phyloP scores from a whole-genome alignment of 164 flowering plant species.

The Annona squamosa region DNA sequence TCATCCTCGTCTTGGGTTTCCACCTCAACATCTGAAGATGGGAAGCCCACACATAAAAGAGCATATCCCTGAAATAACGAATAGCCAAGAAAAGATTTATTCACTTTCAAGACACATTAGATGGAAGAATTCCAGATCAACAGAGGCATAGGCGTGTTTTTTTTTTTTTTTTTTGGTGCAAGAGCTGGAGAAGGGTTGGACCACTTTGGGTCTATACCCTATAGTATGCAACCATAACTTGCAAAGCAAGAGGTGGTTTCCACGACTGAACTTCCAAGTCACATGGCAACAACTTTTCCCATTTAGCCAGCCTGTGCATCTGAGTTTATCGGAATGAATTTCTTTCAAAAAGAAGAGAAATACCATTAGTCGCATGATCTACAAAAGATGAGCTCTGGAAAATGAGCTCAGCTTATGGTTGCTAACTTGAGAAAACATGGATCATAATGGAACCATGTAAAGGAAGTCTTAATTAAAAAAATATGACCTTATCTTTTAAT shows the following conservation, averaged over 20 bases:
- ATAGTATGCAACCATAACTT: no score
- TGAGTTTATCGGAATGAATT: not conserved
- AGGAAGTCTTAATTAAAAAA: not conserved
- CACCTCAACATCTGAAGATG: slow-evolving; percentile 79
- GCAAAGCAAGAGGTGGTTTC: no score
- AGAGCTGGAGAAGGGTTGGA: not conserved
- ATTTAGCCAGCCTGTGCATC: not conserved
- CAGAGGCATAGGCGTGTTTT: not conserved
- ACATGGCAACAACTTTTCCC: not conserved
- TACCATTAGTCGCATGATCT: not conserved
- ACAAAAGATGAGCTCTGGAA: not conserved
- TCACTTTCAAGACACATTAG: not conserved
- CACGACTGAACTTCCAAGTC: no score
- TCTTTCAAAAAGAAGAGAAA: not conserved
- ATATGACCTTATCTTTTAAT: slow-evolving; percentile 52
- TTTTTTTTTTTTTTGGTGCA: not conserved
- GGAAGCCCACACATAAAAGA: slow-evolving; percentile 92
- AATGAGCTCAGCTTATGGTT: not conserved
- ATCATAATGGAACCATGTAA: not conserved
- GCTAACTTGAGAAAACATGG: not conserved
- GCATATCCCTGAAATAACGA: slow-evolving; percentile 72
- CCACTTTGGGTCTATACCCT: no score
- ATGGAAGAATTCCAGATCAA: not conserved
- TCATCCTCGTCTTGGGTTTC: slow-evolving; percentile 99
- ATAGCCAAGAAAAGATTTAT: not conserved